A percentile compares a stretch with the other conserved stretches of the same genome.
Conservation (phyloP, 2,329 filamentous ascomycete species). For the Xylariales sp. region DNA sequence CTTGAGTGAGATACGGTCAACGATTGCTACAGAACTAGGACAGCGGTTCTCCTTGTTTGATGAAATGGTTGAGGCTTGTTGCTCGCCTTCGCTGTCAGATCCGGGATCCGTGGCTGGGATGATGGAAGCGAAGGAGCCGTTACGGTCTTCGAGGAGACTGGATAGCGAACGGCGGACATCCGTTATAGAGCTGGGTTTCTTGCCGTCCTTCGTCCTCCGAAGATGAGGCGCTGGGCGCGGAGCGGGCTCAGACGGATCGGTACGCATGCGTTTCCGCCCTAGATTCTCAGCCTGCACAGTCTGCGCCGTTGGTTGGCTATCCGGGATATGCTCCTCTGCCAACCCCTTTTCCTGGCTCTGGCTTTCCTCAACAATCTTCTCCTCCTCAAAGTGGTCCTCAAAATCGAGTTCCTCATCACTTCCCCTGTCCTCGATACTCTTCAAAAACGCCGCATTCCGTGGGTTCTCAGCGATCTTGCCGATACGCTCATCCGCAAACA, state of each 20-base stretch:
- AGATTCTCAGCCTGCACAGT: conserved; percentile 32
- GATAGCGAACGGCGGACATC: conserved; percentile 83
- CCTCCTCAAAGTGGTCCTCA: conserved; percentile 46
- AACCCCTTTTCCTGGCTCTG: conserved; percentile 20
- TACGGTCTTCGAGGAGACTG: conserved; percentile 67
- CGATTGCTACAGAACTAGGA: conserved; percentile 41
- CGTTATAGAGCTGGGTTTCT: conserved; percentile 68
- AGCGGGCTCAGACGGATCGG: conserved; percentile 19
- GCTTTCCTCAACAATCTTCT: conserved; percentile 15
- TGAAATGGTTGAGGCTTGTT: conserved; percentile 27
- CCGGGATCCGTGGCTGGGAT: conserved; percentile 42
- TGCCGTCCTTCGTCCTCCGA: conserved; percentile 56
- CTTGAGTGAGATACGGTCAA: conserved; percentile 71
- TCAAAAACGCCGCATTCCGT: conserved; percentile 85
- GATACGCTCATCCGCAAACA: conserved; percentile 84
- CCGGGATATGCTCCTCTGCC: conserved; percentile 38
- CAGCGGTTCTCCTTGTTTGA: conserved; percentile 47
- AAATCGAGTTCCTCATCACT: conserved; percentile 75
- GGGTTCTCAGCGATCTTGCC: conserved; percentile 86
- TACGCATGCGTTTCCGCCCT: conserved; percentile 25
- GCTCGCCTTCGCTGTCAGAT: conserved; percentile 50
- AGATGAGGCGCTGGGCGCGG: conserved; percentile 53
- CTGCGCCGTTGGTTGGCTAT: conserved; percentile 42
- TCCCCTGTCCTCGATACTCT: conserved; percentile 79
- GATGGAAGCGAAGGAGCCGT: conserved; percentile 35